phyloP scores from a whole-genome alignment of 2,329 filamentous ascomycete genomes.

The Talaromyces amestolkiae region DNA sequence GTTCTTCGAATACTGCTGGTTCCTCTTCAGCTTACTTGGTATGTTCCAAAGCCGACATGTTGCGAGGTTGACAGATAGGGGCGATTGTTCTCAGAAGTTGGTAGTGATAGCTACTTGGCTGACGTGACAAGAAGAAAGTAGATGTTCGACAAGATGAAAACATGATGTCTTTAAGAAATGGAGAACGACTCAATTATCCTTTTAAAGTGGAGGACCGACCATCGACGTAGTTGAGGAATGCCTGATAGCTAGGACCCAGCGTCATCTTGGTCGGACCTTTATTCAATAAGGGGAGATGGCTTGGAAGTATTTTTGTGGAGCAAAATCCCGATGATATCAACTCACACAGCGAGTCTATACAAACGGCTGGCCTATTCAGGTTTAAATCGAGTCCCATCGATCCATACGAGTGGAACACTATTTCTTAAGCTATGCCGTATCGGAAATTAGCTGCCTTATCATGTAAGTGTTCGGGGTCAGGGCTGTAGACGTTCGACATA shows the following conservation, averaged over 20 bases:
- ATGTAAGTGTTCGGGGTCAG: background rate
- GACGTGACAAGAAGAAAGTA: background rate
- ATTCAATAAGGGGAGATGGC: background rate
- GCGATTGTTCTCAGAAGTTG: background rate
- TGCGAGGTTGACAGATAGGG: slow-evolving; percentile 19
- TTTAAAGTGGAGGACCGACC: background rate
- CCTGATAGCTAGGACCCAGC: background rate
- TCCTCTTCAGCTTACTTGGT: slow-evolving; percentile 28
- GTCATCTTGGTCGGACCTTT: background rate
- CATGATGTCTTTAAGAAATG: background rate
- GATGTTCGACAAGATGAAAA: background rate
- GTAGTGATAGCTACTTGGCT: background rate
- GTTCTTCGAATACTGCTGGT: background rate
- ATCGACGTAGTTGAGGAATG: background rate
- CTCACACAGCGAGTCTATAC: background rate
- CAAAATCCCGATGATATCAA: background rate
- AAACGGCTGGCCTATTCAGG: slow-evolving; percentile 5
- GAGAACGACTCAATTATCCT: background rate
- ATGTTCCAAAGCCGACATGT: slow-evolving; percentile 30
- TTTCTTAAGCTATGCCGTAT: background rate
- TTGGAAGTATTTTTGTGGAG: slow-evolving; percentile 2
- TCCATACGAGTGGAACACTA: background rate
- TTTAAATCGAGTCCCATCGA: background rate
- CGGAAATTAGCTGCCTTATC: background rate
- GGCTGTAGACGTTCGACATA: background rate